Evolutionary conservation across 352 stramenopile species (phyloP), one percentile per base, ranked within the genome.

Genomic region (Phytophthora palmivora): DNA sequence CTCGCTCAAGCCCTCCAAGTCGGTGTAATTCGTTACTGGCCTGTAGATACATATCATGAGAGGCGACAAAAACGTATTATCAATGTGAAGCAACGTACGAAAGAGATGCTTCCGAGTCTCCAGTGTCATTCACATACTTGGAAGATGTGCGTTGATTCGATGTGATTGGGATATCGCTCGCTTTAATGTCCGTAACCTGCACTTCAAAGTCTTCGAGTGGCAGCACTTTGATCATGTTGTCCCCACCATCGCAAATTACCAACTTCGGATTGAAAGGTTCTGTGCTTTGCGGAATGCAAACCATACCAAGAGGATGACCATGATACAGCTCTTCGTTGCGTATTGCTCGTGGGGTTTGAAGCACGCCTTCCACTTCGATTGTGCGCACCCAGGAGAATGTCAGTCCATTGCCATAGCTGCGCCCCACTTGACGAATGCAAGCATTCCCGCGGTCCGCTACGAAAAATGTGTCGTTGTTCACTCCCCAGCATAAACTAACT

Each of bases 341-440:
- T 34, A 24, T 14, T 34, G 41, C 48, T 53, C 38, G 46, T n/a
- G n/a, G 43, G 4, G 36, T 12, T 49, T 41, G 56, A 33, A 50
- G 39, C 21, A 72, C 34, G 15, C 28, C 33, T 9, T 56, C 63
- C 16, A 86, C 38, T 57, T 76, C 63, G 30, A 86, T 74, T n/a
- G 76, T 83, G 15, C 64, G 70, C 18, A 82, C 76, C 70, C 70
- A 83, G 6, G 36, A 37, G 51, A 67, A 83, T 32, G 39, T 46
- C 12, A 74, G 45, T 47, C 48, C 48, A 42, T 76, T 52, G 6
- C 41, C 51, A 16, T 72, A 54, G 19, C 55, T 67, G 7, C 71
- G 63, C 10, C 71, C 71, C 51, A 83, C 46, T 55, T 83, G 71
- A 14, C 76, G 74, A 36, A 86, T 67, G 37, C 76, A 82, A 15